Evolutionary conservation across 2,329 filamentous ascomycete species (phyloP).

Genomic region (Verruconis gallopava): DNA sequence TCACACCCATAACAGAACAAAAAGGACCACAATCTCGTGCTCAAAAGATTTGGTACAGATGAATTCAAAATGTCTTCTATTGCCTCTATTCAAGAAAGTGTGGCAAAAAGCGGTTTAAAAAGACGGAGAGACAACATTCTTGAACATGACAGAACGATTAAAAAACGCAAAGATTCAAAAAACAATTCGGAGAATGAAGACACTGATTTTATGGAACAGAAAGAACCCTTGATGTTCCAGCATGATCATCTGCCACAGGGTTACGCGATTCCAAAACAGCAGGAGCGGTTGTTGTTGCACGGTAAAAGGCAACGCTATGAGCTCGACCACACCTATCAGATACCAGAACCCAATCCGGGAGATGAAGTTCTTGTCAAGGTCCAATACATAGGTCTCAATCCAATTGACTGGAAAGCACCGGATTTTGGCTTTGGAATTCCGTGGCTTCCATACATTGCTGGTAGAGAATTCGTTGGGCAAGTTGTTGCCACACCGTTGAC

Average conservation of each 20-base stretch:
- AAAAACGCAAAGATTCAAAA: not conserved
- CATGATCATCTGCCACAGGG: not conserved
- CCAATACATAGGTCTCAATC: slow-evolving; percentile 56
- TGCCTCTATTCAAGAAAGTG: not conserved
- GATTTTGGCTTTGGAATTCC: slow-evolving; percentile 61
- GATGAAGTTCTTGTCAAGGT: slow-evolving; percentile 51
- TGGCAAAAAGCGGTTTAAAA: not conserved
- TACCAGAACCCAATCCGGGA: slow-evolving; percentile 33
- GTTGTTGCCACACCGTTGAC: slow-evolving; percentile 38
- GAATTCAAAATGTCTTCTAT: too few species aligned
- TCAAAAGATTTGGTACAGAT: too few species aligned
- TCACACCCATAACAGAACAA: not conserved
- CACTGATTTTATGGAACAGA: not conserved
- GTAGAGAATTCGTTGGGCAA: slow-evolving; percentile 55
- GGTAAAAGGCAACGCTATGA: slow-evolving; percentile 38
- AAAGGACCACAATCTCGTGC: too few species aligned
- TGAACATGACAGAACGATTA: not conserved
- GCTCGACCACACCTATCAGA: slow-evolving; percentile 29
- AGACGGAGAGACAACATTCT: not conserved
- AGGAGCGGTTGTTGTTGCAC: slow-evolving; percentile 39
- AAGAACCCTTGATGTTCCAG: not conserved
- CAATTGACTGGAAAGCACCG: slow-evolving; percentile 66
- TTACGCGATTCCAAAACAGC: slow-evolving; percentile 16
- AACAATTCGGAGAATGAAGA: not conserved
- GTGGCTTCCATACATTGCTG: slow-evolving; percentile 53